Percentiles rank a stretch among this genome's conserved stretches.
Evolutionary conservation across 2,329 filamentous ascomycete species (phyloP).

Genomic region (Botrytis squamosa): DNA sequence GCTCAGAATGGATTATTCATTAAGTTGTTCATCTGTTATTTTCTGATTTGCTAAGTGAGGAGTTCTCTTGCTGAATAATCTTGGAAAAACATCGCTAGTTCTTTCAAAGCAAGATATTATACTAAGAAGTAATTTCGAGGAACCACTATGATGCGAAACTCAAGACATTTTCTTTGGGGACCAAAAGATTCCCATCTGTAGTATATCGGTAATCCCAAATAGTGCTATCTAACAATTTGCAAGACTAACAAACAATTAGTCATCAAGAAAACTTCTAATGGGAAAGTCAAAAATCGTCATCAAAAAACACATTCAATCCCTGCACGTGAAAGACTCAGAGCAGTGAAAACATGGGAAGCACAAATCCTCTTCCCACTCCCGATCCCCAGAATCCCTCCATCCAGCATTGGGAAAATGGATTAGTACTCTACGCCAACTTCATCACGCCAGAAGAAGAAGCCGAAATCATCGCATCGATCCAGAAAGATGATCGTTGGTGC

Average conservation of each 20-base stretch:
- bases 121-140: background rate
- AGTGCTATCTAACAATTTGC: background rate
- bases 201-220: background rate
- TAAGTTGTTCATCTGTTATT: no score
- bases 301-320: background rate
- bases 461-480: background rate
- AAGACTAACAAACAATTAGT: background rate
- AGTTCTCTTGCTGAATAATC: background rate
- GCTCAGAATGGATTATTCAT: no score
- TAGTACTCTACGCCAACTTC: slow-evolving; percentile 5
- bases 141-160: background rate
- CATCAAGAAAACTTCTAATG: background rate
- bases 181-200: background rate
- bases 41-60: background rate
- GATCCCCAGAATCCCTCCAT: background rate
- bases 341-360: background rate
- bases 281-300: background rate
- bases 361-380: background rate
- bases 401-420: slow-evolving; percentile 12
- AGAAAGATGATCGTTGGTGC: background rate
- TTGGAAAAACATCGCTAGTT: background rate
- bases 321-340: background rate
- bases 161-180: background rate
- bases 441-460: background rate
- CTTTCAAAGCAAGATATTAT: background rate